Evolutionary conservation across 306 rosid species (phyloP).

Genomic region (Medicago ruthenica): DNA sequence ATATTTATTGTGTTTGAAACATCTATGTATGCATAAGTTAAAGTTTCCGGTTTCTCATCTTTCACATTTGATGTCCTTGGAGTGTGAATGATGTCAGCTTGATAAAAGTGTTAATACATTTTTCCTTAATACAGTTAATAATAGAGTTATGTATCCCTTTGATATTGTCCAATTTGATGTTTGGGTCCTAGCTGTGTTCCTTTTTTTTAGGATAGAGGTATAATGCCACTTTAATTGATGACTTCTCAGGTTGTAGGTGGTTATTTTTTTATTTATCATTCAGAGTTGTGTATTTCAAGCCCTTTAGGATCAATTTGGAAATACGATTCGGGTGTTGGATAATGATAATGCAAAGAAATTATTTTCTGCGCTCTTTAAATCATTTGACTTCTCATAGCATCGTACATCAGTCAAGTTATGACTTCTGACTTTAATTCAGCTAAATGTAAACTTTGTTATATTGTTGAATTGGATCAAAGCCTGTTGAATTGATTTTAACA

Average conservation of each 20-base stretch:
- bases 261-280: neutral
- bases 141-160: neutral
- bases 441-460: neutral
- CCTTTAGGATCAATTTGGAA: neutral
- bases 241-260: neutral
- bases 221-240: neutral
- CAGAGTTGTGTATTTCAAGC: neutral
- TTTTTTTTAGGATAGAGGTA: neutral
- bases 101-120: neutral
- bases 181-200: neutral
- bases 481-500: too few relatives aligned
- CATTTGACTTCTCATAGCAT: neutral
- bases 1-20: neutral
- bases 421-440: too few relatives aligned
- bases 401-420: constrained; percentile 4
- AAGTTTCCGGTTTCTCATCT: neutral
- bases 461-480: too few relatives aligned
- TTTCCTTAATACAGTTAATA: neutral
- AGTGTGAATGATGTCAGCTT: neutral
- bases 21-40: neutral
- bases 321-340: neutral
- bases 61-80: neutral
- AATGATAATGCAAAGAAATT: neutral
- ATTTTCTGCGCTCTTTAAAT: neutral
- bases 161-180: neutral